A percentile compares a stretch with the other conserved stretches of the same genome.
Evolutionary conservation across 2,329 filamentous ascomycete genomes (phyloP).

Genomic region (Aspergillus fumigatus): DNA sequence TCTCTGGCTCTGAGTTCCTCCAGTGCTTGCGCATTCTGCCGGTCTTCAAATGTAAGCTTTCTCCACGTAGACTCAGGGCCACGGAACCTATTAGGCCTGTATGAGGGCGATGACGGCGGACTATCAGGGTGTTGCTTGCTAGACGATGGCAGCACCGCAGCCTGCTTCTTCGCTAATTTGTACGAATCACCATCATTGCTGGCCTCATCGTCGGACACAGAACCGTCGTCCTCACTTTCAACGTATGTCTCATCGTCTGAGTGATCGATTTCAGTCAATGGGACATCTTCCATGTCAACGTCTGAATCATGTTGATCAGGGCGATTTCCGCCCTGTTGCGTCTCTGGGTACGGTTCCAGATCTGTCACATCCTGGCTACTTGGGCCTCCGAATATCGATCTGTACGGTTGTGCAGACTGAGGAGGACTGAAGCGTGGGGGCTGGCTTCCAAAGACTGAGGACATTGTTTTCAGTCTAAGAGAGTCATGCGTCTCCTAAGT

Average conservation of each 20-base stretch:
- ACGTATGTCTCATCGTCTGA: constrained; percentile 24
- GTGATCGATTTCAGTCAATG: constrained; percentile 13
- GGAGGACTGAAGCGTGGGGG: constrained; percentile 19
- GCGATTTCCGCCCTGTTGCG: constrained; percentile 1
- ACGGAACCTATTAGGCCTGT: constrained; percentile 67
- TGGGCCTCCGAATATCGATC: constrained; percentile 28
- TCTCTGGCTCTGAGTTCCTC: constrained; percentile 61
- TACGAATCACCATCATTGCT: neutral
- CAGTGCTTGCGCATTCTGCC: constrained; percentile 60
- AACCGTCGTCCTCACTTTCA: constrained; percentile 15
- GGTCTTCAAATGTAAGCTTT: constrained; percentile 85
- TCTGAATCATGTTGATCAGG: constrained; percentile 17
- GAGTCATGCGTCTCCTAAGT: neutral
- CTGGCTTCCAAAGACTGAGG: constrained; percentile 20
- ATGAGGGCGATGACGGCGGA: constrained; percentile 12
- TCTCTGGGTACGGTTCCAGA: constrained; percentile 9
- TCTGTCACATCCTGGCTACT: constrained; percentile 17
- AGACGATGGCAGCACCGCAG: neutral
- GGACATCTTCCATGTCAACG: constrained; percentile 18
- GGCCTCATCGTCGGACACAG: constrained; percentile 6
- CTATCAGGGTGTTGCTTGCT: neutral
- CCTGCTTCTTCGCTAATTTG: neutral
- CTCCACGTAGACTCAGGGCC: constrained; percentile 67
- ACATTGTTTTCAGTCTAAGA: constrained; percentile 20
- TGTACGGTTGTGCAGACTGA: constrained; percentile 28